A percentile compares a stretch with the other conserved stretches of the same genome.
Conservation (phyloP, 805 yeast species). For the Grigorovia transvaalensis region DNA sequence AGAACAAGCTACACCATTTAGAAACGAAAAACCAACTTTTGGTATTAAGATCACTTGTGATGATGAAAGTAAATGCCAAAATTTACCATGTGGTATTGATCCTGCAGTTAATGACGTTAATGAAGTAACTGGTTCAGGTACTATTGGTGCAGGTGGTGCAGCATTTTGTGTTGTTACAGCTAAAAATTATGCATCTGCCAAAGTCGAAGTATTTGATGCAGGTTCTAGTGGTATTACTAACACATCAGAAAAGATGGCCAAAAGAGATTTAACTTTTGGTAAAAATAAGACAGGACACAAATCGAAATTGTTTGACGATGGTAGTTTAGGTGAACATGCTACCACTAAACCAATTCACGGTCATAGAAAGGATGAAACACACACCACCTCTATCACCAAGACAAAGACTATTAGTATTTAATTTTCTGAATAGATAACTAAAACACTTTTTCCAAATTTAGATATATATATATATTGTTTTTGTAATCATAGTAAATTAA, state of each 20-base stretch:
- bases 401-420: not conserved
- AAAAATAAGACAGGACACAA: not conserved
- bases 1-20: conserved; percentile 39
- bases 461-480: not conserved
- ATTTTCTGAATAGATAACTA: not conserved
- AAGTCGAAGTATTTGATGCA: conserved; percentile 53
- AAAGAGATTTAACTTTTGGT: not conserved
- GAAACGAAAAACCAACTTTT: conserved; percentile 45
- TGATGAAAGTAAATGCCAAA: conserved; percentile 56
- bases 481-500: no score
- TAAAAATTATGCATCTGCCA: conserved; percentile 48
- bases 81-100: conserved; percentile 74
- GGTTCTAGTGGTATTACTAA: not conserved
- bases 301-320: not conserved
- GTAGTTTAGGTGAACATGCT: not conserved
- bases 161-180: conserved; percentile 83
- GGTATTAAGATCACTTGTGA: conserved; percentile 72
- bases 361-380: conserved; percentile 1
- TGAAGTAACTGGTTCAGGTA: conserved; percentile 35
- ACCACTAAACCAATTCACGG: not conserved
- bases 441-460: not conserved
- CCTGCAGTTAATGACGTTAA: conserved; percentile 56
- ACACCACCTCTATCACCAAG: conserved; percentile 5
- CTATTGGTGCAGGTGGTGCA: conserved; percentile 55
- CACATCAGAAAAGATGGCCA: not conserved